Evolutionary conservation across 768 basidiomycete genomes (phyloP), one percentile per base, ranked within the genome.

Genomic region (Leccinum rimulosum): DNA sequence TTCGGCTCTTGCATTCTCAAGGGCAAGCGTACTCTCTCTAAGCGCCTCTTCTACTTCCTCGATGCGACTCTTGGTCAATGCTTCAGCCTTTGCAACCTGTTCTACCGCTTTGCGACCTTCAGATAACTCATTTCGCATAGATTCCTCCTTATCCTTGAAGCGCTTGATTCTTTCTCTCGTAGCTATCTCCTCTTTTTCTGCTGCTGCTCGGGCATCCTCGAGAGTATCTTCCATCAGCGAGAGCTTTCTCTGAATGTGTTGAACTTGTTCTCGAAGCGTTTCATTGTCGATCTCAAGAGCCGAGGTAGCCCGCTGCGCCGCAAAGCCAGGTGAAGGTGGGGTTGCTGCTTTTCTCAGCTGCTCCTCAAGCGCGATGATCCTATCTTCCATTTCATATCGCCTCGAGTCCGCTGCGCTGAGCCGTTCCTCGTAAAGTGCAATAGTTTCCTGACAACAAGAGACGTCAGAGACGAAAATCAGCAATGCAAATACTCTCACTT

Each of bases 261-360:
- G 83, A n/a, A 93, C 81, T 71, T 99, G 95, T 30, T 95, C 95
- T 15, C 83, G 85, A 12, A 98, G 83, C 14, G 85, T 88, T 71
- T 98, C 95, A 67, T 98, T 98, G 73, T 99, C 95, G 62, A 99
- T 98, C 68, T 93, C 86, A 3, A 87, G 83, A 0, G 95, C 95
- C 9, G 92, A 87, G 5, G 83, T 75, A 4, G 82, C 78, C 28
- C 77, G 76, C 7, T 74, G 75, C 2, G 76, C 70, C 9, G 68
- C 62, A 4, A 76, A 69, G 38, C 70, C 59, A 36, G 80, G 70
- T 51, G 78, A 75, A 17, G 68, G 66, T 27, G 74, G 71, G 52
- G 61, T 65, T 12, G 70, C 59, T 14, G 64, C 63, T 25, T 70
- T 70, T 59, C 72, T 68, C 8, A 75, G 71, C 61, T 81, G 78